Conservation (phyloP, 2,329 filamentous ascomycete species). For the Pyricularia pennisetigena region DNA sequence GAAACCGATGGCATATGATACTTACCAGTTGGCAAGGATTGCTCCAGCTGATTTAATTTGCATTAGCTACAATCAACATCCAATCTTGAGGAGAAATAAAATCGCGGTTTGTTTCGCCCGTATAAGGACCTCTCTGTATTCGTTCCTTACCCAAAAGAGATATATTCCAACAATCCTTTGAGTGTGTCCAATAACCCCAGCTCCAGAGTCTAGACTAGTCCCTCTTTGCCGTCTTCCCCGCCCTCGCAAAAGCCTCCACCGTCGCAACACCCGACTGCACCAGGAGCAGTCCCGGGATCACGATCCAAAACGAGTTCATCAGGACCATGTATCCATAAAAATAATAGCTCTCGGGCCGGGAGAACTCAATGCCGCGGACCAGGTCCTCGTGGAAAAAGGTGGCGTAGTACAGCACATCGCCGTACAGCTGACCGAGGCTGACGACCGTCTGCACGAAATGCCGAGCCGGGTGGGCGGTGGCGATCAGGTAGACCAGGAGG, state of each 20-base stretch:
- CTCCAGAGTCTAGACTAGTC: too few relatives aligned
- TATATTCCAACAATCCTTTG: too few relatives aligned
- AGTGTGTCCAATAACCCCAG: too few relatives aligned
- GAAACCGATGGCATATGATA: too few relatives aligned
- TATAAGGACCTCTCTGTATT: too few relatives aligned
- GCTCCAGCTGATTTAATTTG: too few relatives aligned
- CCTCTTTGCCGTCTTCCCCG: neutral
- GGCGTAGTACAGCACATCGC: constrained; percentile 40
- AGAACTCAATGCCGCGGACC: constrained; percentile 29
- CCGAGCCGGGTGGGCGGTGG: constrained; percentile 31
- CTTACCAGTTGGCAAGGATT: too few relatives aligned
- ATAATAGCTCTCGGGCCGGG: constrained; percentile 39
- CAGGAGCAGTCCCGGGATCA: constrained; percentile 28
- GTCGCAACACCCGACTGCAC: neutral
- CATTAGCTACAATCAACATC: too few relatives aligned
- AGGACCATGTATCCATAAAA: constrained; percentile 44
- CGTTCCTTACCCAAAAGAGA: too few relatives aligned
- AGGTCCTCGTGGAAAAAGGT: constrained; percentile 33
- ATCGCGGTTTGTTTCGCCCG: too few relatives aligned
- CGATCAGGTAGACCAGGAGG: constrained; percentile 31
- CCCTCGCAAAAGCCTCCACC: neutral
- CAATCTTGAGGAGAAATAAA: too few relatives aligned
- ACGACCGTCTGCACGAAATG: constrained; percentile 37
- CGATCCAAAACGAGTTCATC: constrained; percentile 43
- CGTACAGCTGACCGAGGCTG: constrained; percentile 39